Evolutionary conservation across 352 stramenopile species (phyloP), one percentile per base, ranked within the genome.

Genomic region (Pythium aquatile): DNA sequence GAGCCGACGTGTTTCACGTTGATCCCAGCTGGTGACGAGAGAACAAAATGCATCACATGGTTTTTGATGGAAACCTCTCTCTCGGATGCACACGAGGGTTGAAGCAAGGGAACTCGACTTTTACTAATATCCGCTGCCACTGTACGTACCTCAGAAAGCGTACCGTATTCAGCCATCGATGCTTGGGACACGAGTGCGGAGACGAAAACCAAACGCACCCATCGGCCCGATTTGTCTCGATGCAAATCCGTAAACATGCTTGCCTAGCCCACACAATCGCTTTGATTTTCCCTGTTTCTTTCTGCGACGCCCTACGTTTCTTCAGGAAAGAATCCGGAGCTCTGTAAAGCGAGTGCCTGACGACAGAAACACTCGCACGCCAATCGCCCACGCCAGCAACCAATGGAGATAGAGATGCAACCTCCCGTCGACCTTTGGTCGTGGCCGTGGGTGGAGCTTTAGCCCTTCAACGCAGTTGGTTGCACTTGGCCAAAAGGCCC

Each of bases 321-420:
- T 51, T 51, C 44, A 51, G 44, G 44, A 51, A 30, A 51, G 44
- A 51, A 51, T n/a, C 44, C 44, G 26, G 20, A 24, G 20, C 20
- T 24, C 20, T 24, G 20, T 24, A 24, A 24, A 24, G 44, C 44
- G 44, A 51, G n/a, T 29, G 35, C 8, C 44, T 51, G 44, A 51
- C 44, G 44, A 51, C 44, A 51, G 44, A 29, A 51, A 29, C 39
- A 44, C 16, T 47, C 39, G 39, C 17, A 35, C 6, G n/a, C 4
- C 13, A 51, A 29, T 17, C 20, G 44, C 44, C n/a, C 26, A 48
- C 40, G 40, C 40, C 40, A 48, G 44, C n/a, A n/a, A 14, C 44
- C 44, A 29, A 20, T 51, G 14, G 44, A 51, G 44, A 51, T 51
- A 29, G 44, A 51, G 44, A 51, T 51, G 44, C 44, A 51, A 51